Evolutionary conservation across 257 asterid species (phyloP), one percentile per base, ranked within the genome.

Genomic region (Haberlea rhodopensis): DNA sequence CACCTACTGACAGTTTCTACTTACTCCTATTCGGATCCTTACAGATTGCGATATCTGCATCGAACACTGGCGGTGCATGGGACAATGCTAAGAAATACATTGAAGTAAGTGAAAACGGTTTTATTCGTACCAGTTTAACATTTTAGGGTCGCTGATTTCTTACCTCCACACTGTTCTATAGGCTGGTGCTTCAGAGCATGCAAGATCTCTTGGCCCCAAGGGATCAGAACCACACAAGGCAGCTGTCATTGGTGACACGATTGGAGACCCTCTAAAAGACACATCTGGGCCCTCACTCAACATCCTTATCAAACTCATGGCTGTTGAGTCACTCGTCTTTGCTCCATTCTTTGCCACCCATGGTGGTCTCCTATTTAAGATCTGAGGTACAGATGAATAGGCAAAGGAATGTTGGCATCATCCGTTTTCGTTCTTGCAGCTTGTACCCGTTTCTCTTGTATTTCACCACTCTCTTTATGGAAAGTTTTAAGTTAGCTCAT

Each of bases 161-260:
- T 20, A 53, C 2, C 52, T 63, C 49, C 3, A n/a, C 37, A 20
- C 2, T 53, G 52, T 20, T 6, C 15, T 52, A 18, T 54, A 85
- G 87, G 87, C 87, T 22, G 87, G 94, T 28, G 84, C 82, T 22
- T 77, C 89, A 0, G 87, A 82, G 53, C 89, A 83, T 66, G 94
- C 94, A 7, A 70, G 72, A 60, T 54, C 81, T 32, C 83, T 85
- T 0, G 92, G 89, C 4, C 89, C 94, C 2, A 85, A 85, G 71
- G 89, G 94, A 63, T 85, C 92, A 21, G 89, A 85, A 24, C 87
- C 94, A 2, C 94, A 85, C 81, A 83, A 81, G 63, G 94, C 94
- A 10, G 94, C 89, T n/a, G 94, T 85, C 15, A 85, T 85, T 9
- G 94, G 94, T 26, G 94, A 85, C 70, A 85, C 89, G 21, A 79